A percentile compares a stretch with the other conserved stretches of the same genome.
Evolutionary conservation across 768 basidiomycete species (phyloP).

Genomic region (Trichaptum fuscoviolaceum): DNA sequence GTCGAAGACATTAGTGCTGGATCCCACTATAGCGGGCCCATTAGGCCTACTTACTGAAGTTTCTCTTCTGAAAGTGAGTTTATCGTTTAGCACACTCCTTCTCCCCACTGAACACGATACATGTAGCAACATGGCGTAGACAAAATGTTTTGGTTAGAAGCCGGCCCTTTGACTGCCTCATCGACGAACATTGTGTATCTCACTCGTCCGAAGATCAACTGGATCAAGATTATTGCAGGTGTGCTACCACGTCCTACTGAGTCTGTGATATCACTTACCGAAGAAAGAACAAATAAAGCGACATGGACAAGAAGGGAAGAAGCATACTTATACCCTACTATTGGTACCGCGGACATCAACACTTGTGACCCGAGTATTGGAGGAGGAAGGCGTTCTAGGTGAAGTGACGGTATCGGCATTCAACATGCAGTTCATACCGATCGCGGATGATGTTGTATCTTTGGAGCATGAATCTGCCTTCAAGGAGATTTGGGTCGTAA

Average conservation of each 20-base stretch:
- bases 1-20: conserved; percentile 94
- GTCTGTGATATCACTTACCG: conserved; percentile 20
- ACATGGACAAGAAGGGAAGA: conserved; percentile 63
- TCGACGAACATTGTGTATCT: conserved; percentile 92
- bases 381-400: conserved; percentile 98
- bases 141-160: conserved; percentile 99
- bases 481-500: conserved; percentile 86
- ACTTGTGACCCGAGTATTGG: conserved; percentile 78
- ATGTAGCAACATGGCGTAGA: conserved; percentile 94
- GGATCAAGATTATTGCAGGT: conserved; percentile 91
- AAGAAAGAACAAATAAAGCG: conserved; percentile 85
- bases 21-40: conserved; percentile 82
- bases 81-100: background rate
- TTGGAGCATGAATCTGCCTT: conserved; percentile 83
- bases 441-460: conserved; percentile 90
- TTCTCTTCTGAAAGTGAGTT: conserved; percentile 76
- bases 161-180: conserved; percentile 74
- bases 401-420: conserved; percentile 84
- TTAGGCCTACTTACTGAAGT: conserved; percentile 95
- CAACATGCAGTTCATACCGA: conserved; percentile 88
- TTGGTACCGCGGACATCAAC: conserved; percentile 86
- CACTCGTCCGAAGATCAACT: conserved; percentile 79
- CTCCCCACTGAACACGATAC: conserved; percentile 1
- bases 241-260: conserved; percentile 25
- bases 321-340: conserved; percentile 81